Conservation (phyloP, 2,329 filamentous ascomycete genomes). For the Colletotrichum liriopes region DNA sequence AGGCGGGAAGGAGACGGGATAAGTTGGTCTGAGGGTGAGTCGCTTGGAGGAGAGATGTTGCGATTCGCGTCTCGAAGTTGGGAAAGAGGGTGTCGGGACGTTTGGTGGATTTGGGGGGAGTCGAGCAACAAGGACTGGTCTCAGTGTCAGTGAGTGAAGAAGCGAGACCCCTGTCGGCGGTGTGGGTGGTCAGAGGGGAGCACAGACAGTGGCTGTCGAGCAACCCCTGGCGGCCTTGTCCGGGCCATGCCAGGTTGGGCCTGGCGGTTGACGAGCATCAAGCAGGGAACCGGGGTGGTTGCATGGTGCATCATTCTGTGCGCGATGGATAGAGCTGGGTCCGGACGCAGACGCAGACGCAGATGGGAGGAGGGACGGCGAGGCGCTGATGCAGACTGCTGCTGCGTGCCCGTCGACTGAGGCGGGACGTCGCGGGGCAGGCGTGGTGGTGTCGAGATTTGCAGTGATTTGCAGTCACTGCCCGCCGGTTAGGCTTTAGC, state of each 20-base stretch:
- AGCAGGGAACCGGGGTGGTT: conserved; percentile 32
- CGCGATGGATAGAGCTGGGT: conserved; percentile 16
- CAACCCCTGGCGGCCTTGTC: conserved; percentile 38
- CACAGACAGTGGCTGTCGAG: conserved; percentile 43
- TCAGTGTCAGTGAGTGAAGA: conserved; percentile 34
- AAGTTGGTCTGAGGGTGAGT: conserved; percentile 40
- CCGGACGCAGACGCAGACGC: neutral
- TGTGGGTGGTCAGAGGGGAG: conserved; percentile 42
- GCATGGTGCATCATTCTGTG: conserved; percentile 16
- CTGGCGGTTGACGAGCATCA: conserved; percentile 41
- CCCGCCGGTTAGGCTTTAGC: conserved; percentile 30
- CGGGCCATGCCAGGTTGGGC: conserved; percentile 37
- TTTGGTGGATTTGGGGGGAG: conserved; percentile 38
- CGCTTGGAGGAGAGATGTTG: conserved; percentile 39
- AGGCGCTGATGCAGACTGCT: neutral
- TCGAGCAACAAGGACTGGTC: conserved; percentile 22
- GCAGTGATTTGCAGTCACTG: conserved; percentile 6
- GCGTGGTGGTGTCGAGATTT: conserved; percentile 14
- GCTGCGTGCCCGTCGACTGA: neutral
- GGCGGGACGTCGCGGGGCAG: neutral
- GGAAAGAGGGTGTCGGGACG: conserved; percentile 39
- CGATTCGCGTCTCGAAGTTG: conserved; percentile 42
- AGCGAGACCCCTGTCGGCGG: conserved; percentile 30
- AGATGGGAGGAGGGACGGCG: conserved; percentile 1
- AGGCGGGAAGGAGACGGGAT: conserved; percentile 37